Base-by-base conservation (phyloP, 1,284 basidiomycete genomes). In the Neonothopanus nambi region DNA sequence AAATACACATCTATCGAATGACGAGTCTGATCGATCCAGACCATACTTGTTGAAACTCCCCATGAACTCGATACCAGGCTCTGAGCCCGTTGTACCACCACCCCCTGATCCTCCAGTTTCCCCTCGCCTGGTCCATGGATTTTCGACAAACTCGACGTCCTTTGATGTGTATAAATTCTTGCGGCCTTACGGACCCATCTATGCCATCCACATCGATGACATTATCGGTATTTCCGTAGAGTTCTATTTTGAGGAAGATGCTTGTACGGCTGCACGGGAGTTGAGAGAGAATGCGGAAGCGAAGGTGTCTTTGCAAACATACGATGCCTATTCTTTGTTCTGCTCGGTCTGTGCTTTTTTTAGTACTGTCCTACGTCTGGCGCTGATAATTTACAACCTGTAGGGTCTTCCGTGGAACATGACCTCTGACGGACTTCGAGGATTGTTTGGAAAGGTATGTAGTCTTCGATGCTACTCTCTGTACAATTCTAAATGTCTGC, bases 181-280 rank as follows among this genome's bases (percentile, higher is more conserved):
- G 20, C 52, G 62, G 3, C 57, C 52, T 3, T 64, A 59, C 42
- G 63, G 62, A 15, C 59, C 58, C 2, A 38, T 64, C 13, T 54
- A 52, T 12, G 56, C 54, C 24, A 55, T 59, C 15, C 53, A 45
- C 3, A 48, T 60, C 12, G 54, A 63, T 23, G 48, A 59, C 11
- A 38, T 44, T 18, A 35, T 58, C 15, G 62, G 61, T 15, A 61
- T 48, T 11, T 41, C 62, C 6, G 60, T 66, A 20, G 56, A 61
- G 18, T 66, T 65, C 41, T 64, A 60, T 59, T 55, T 45, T 2
- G 61, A 64, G 36, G 52, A 57, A 5, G 54, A 65, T 5, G 59
- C 63, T 6, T 21, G 36, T 23, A 39, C 49, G 3, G 64, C 62
- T 17, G 60, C 9, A 33, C 2, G 2, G 30, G 30, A 13, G 9